Evolutionary conservation across 2,329 filamentous ascomycete species (phyloP).

Genomic region (Colletotrichum agaves): DNA sequence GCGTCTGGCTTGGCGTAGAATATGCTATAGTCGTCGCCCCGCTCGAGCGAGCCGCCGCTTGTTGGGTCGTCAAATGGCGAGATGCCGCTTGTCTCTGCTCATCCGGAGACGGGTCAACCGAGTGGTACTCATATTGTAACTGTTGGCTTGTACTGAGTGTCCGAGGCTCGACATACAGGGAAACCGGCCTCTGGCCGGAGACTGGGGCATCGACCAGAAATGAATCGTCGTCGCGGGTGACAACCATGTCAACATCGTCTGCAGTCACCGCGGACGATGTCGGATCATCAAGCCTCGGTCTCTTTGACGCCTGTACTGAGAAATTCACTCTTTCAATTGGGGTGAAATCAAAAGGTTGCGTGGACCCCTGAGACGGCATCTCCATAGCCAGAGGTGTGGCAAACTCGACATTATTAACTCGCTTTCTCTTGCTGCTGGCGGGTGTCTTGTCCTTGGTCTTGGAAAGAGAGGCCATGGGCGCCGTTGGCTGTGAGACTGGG

Average conservation of each 20-base stretch:
- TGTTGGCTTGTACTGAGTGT: conserved; percentile 51
- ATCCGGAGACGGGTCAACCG: conserved; percentile 41
- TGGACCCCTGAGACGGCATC: conserved; percentile 23
- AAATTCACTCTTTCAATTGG: conserved; percentile 12
- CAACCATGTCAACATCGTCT: conserved; percentile 41
- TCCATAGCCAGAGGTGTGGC: conserved; percentile 13
- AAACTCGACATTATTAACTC: conserved; percentile 16
- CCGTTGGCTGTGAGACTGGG: conserved; percentile 42
- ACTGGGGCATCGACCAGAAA: conserved; percentile 12
- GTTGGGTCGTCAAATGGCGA: conserved; percentile 25
- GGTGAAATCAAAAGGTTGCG: conserved; percentile 28
- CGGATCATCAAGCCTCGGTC: background rate
- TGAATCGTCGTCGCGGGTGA: conserved; percentile 35
- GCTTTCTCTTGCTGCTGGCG: conserved; percentile 29
- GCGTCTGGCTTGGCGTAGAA: conserved; percentile 47
- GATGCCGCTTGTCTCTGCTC: conserved; percentile 16
- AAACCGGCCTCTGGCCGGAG: conserved; percentile 35
- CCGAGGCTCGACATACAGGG: conserved; percentile 48
- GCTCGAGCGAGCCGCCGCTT: conserved; percentile 41
- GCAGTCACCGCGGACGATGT: background rate
- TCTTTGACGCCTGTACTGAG: background rate
- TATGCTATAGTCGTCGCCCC: conserved; percentile 48
- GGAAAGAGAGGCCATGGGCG: conserved; percentile 11
- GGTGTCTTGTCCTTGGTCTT: conserved; percentile 1
- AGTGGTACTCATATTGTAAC: conserved; percentile 51